phyloP scores from a whole-genome alignment of 306 rosid species.

The Malus sylvestris region DNA sequence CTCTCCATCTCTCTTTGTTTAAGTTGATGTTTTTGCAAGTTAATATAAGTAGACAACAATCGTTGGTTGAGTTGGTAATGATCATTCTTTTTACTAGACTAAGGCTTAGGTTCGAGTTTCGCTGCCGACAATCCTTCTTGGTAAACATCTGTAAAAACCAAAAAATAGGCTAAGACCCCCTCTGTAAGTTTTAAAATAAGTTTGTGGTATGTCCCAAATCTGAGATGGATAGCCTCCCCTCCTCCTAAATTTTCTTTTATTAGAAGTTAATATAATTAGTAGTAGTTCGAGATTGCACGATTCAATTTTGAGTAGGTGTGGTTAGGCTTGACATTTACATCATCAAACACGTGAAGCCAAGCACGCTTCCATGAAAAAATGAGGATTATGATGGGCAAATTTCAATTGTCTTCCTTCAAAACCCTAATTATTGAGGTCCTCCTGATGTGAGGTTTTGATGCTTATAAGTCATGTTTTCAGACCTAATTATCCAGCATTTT shows the following conservation, averaged over 20 bases:
- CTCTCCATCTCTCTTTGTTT: conserved; percentile 8
- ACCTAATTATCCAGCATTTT: background rate
- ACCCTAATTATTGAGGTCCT: background rate
- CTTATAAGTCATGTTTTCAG: background rate
- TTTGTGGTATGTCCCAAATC: no score
- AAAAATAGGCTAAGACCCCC: no score
- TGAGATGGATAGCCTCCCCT: no score
- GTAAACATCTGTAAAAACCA: no score
- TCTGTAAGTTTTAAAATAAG: no score
- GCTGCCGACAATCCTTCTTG: no score
- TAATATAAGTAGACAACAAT: background rate
- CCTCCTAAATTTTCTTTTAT: no score
- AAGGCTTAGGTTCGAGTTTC: no score
- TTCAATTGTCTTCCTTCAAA: background rate
- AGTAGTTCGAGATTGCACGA: conserved; percentile 34
- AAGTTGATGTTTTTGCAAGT: background rate
- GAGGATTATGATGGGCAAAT: conserved; percentile 3
- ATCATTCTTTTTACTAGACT: no score
- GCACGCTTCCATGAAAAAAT: conserved; percentile 18
- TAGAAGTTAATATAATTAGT: background rate
- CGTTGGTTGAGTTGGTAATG: no score
- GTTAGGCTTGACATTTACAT: conserved; percentile 16
- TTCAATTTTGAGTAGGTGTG: background rate
- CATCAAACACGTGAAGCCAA: conserved; percentile 39
- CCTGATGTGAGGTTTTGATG: background rate